Conservation (phyloP, 2,329 filamentous ascomycete species). For the Zelopaecilomyces penicillatus region DNA sequence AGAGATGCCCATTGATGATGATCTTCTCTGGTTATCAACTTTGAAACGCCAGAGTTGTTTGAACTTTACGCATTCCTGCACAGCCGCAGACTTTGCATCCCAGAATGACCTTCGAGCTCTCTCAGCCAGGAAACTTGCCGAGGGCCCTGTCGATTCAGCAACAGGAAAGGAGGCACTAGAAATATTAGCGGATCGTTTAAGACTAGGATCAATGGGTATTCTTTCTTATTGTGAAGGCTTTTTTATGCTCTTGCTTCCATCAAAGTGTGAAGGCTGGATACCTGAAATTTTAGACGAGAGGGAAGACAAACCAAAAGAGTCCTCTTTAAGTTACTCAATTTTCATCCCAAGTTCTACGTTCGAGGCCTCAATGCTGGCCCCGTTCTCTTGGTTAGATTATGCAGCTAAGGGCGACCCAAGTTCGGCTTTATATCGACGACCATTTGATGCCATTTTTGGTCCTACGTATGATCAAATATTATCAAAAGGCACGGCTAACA, state of each 20-base stretch:
- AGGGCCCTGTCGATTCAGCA: conserved; percentile 13
- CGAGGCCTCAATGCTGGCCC: conserved; percentile 16
- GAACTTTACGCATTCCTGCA: conserved; percentile 27
- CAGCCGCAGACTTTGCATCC: conserved; percentile 22
- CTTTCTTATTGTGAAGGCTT: conserved; percentile 22
- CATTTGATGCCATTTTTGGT: conserved; percentile 22
- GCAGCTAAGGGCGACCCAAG: not conserved
- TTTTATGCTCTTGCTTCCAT: conserved; percentile 33
- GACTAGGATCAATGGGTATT: conserved; percentile 26
- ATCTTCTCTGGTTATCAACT: conserved; percentile 16
- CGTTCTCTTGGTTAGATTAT: conserved; percentile 8
- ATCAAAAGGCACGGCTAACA: conserved; percentile 12
- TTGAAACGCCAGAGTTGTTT: conserved; percentile 19
- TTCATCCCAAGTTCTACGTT: conserved; percentile 23
- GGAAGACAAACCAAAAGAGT: not conserved
- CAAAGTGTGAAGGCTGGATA: conserved; percentile 27
- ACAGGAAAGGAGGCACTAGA: conserved; percentile 14
- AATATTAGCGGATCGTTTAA: conserved; percentile 25
- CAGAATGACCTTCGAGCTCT: conserved; percentile 7
- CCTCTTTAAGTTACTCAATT: conserved; percentile 29
- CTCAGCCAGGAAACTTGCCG: conserved; percentile 11
- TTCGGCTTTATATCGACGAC: conserved; percentile 8
- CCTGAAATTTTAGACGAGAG: conserved; percentile 11
- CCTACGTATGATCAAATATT: conserved; percentile 25
- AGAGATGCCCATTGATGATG: conserved; percentile 10